A percentile compares a stretch with the other conserved stretches of the same genome.
phyloP scores from a whole-genome alignment of 148 eudicot species.

The Nyssa sinensis region DNA sequence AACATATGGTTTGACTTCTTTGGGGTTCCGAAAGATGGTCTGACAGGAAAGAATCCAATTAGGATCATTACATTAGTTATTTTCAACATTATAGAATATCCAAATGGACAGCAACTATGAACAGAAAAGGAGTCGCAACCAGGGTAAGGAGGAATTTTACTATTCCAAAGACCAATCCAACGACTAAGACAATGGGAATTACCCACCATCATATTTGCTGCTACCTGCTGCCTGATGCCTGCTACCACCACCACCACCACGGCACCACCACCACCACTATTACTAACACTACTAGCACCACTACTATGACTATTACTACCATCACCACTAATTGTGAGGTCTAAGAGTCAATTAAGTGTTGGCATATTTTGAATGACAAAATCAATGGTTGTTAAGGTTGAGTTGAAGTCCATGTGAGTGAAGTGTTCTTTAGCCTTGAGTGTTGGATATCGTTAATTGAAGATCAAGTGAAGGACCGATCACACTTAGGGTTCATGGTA shows the following conservation, averaged over 20 bases:
- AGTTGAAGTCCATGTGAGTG: too few species aligned
- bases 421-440: too few species aligned
- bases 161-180: not conserved
- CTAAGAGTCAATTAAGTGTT: too few species aligned
- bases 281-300: too few species aligned
- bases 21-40: conserved; percentile 95
- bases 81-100: not conserved
- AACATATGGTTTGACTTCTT: conserved; percentile 66
- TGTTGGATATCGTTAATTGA: too few species aligned
- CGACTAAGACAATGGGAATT: not conserved
- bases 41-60: conserved; percentile 29
- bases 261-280: not conserved
- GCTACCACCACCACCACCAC: not conserved
- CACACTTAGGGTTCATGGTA: too few species aligned
- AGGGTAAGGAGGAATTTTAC: not conserved
- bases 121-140: not conserved
- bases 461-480: too few species aligned
- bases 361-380: too few species aligned
- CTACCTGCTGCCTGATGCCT: not conserved
- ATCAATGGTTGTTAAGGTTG: too few species aligned
- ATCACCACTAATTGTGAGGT: too few species aligned
- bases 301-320: too few species aligned
- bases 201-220: not conserved
- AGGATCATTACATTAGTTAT: not conserved
- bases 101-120: not conserved